Conservation (phyloP, 306 rosid genomes). For the Crotalaria pallida region DNA sequence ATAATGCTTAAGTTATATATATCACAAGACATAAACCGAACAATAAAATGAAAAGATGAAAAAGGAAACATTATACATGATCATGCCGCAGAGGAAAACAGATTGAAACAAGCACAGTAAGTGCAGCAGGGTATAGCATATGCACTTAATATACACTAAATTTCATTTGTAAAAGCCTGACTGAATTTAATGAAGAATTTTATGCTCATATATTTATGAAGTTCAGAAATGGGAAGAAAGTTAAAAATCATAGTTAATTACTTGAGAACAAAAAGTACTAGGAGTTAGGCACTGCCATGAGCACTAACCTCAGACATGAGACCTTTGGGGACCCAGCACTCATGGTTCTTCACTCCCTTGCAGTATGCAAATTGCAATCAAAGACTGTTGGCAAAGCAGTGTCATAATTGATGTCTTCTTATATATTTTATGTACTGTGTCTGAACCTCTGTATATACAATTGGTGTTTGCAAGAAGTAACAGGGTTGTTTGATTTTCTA, state of each 20-base stretch:
- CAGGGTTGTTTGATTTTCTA: background rate
- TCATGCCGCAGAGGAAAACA: constrained; percentile 7
- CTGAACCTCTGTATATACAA: background rate
- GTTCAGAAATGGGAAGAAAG: background rate
- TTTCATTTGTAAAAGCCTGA: background rate
- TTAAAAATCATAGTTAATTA: background rate
- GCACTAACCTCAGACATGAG: constrained; percentile 25
- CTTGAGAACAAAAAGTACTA: background rate
- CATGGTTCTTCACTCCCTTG: background rate
- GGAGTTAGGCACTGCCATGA: background rate
- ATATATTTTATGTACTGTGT: background rate
- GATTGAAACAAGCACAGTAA: constrained; percentile 7
- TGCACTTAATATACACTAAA: constrained; percentile 10
- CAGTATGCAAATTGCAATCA: constrained; percentile 2
- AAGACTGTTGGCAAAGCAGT: constrained; percentile 16
- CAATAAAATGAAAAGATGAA: constrained; percentile 2
- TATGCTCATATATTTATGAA: background rate
- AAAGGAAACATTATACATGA: background rate
- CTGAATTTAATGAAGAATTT: background rate
- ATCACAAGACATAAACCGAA: background rate
- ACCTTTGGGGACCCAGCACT: background rate
- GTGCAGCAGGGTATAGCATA: background rate
- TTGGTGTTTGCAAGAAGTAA: background rate
- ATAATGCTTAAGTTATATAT: constrained; percentile 15
- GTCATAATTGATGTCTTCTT: constrained; percentile 21